Evolutionary conservation across 2,329 filamentous ascomycete genomes (phyloP).

Genomic region (Microsporum canis): DNA sequence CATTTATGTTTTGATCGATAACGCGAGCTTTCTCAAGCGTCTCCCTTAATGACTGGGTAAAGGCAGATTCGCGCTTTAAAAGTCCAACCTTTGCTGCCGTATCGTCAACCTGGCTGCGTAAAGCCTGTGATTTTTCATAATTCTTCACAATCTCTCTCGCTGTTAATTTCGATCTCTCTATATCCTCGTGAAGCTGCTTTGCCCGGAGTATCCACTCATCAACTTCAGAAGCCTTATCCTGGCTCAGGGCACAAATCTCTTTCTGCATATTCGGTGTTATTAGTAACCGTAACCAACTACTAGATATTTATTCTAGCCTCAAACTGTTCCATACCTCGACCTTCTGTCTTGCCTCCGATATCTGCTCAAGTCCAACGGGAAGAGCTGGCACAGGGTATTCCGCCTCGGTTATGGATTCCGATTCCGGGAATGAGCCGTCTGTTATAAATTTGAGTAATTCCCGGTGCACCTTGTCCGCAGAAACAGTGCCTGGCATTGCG

Average conservation of each 20-base stretch:
- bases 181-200: conserved; percentile 73
- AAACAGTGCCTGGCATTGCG: conserved; percentile 27
- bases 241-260: conserved; percentile 65
- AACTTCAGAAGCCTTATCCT: conserved; percentile 65
- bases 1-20: conserved; percentile 40
- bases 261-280: conserved; percentile 34
- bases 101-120: conserved; percentile 55
- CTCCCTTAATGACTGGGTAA: conserved; percentile 44
- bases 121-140: conserved; percentile 55
- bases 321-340: conserved; percentile 37
- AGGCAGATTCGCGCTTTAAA: conserved; percentile 48
- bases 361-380: conserved; percentile 39
- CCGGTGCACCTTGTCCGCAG: conserved; percentile 40
- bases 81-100: conserved; percentile 44
- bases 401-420: conserved; percentile 44
- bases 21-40: conserved; percentile 42
- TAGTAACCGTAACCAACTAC: neutral
- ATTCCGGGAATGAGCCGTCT: conserved; percentile 45
- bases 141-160: conserved; percentile 71
- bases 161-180: conserved; percentile 64
- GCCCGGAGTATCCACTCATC: conserved; percentile 79
- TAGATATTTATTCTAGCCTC: neutral
- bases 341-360: conserved; percentile 42
- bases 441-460: conserved; percentile 55
- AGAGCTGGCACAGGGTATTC: conserved; percentile 40